A percentile compares a stretch with the other conserved stretches of the same genome.
These are phyloP conservation scores for Ophiorrhiza pumila DNA, from an alignment of 257 asterid species.

Conservation along the genomic window DNA sequence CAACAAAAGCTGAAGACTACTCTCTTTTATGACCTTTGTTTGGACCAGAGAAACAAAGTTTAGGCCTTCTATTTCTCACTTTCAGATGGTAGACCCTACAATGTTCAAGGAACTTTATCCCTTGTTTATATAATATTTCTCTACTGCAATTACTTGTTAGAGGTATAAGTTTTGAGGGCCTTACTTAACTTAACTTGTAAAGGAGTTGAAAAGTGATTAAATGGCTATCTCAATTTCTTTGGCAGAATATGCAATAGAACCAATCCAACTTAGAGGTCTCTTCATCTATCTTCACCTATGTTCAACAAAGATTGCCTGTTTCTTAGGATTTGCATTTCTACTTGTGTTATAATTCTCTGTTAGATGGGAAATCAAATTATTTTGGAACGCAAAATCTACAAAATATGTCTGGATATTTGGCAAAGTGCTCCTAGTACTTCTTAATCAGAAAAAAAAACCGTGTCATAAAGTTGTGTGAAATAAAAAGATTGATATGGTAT, in stretches of 20 bases:
- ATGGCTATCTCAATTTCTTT: not conserved
- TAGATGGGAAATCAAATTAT: not conserved
- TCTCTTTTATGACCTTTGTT: not conserved
- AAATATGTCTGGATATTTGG: not conserved
- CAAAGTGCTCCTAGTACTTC: not conserved
- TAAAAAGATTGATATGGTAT: not conserved
- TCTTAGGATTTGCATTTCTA: not conserved
- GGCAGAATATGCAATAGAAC: not conserved
- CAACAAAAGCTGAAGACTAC: not conserved
- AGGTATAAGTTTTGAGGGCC: not conserved
- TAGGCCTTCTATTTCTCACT: not conserved
- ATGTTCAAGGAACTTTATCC: not conserved
- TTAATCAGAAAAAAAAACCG: not conserved
- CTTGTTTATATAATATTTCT: not conserved
- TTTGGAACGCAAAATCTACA: not conserved
- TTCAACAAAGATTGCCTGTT: not conserved
- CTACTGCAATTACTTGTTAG: not conserved
- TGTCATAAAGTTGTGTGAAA: not conserved
- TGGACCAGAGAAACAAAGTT: not conserved
- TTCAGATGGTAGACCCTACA: not conserved
- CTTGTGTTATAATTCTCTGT: not conserved
- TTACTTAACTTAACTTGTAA: not conserved
- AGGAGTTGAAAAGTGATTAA: not conserved
- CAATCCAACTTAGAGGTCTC: not conserved
- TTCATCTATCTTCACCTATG: not conserved